Base-by-base conservation (phyloP, 2,329 filamentous ascomycete genomes). In the Venturia carpophila region DNA sequence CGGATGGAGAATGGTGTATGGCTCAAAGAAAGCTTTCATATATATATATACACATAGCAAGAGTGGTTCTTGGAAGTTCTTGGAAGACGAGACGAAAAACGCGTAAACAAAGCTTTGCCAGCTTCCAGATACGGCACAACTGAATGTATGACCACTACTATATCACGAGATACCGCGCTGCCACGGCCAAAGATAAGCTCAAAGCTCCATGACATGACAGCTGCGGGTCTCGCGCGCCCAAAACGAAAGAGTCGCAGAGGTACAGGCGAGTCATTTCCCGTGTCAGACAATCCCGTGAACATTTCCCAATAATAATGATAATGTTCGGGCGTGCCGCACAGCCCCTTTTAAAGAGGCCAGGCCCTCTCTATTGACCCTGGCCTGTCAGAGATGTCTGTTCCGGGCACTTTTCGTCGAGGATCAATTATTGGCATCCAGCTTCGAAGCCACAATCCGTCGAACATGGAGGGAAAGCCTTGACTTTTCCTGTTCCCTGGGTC, bases 221-320 rank as follows among this genome's bases (percentile, higher is more conserved):
- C 15, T 34, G 21, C 6, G n/a, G 47, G 21, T 11, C 19, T 17
- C 17, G 15, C 4, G 6, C 17, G 19, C 45, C 45, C 45, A 47
- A 21, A 7, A n/a, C 10, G 3, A 9, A 2, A 24, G 17, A 15
- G 39, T 41, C 9, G 3, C 5, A 15, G 17, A 11, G 42, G 3
- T 15, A 3, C 7, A 15, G 42, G 47, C 47, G 52, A 58, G 27
- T 27, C 15, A 34, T 1, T 37, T 37, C 24, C 30, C 37, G 52
- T 58, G 52, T 58, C 52, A 58, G 27, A 58, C n/a, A 4, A 58
- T n/a, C 9, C 30, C 19, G 52, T 58, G 52, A 58, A 17, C 52
- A 37, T 19, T 11, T 4, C 3, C 52, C 30, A 3, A n/a, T n/a
- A n/a, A n/a, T n/a, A n/a, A n/a, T n/a, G n/a, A n/a, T n/a, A n/a